Conservation (phyloP, 1,284 basidiomycete species). For the Trametes pubescens region DNA sequence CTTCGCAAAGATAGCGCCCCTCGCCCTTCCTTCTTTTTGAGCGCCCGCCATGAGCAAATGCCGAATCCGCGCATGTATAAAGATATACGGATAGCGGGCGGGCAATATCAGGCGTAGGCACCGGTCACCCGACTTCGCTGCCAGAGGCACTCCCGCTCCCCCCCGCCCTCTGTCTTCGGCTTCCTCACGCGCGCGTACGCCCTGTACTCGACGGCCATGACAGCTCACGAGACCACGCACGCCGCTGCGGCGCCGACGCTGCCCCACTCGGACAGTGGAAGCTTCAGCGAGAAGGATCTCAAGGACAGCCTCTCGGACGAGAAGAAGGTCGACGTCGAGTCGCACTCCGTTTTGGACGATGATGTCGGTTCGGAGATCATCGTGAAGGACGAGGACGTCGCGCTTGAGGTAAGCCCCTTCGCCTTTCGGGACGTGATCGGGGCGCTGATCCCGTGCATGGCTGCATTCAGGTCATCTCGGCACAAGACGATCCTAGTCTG, state of each 20-base stretch:
- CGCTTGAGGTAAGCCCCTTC: slow-evolving; percentile 46
- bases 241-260: slow-evolving; percentile 20
- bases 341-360: slow-evolving; percentile 29
- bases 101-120: background rate
- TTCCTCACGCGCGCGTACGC: background rate
- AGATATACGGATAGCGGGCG: background rate
- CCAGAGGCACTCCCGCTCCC: slow-evolving; percentile 1
- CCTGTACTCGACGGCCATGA: slow-evolving; percentile 7
- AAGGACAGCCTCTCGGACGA: slow-evolving; percentile 22
- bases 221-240: slow-evolving; percentile 1
- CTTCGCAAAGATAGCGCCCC: slow-evolving; percentile 27
- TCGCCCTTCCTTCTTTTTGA: background rate
- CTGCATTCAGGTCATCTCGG: slow-evolving; percentile 51
- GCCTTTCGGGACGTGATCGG: background rate
- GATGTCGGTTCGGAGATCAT: slow-evolving; percentile 44
- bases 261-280: slow-evolving; percentile 24
- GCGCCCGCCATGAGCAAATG: background rate
- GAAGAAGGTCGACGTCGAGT: slow-evolving; percentile 38
- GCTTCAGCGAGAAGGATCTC: slow-evolving; percentile 31
- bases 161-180: background rate
- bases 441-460: background rate
- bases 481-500: slow-evolving; percentile 62
- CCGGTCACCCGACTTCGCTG: slow-evolving; percentile 6
- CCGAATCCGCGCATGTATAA: background rate
- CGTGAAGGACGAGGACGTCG: slow-evolving; percentile 55